Evolutionary conservation across 2,329 filamentous ascomycete species (phyloP).

Genomic region (Microdochium paspali): DNA sequence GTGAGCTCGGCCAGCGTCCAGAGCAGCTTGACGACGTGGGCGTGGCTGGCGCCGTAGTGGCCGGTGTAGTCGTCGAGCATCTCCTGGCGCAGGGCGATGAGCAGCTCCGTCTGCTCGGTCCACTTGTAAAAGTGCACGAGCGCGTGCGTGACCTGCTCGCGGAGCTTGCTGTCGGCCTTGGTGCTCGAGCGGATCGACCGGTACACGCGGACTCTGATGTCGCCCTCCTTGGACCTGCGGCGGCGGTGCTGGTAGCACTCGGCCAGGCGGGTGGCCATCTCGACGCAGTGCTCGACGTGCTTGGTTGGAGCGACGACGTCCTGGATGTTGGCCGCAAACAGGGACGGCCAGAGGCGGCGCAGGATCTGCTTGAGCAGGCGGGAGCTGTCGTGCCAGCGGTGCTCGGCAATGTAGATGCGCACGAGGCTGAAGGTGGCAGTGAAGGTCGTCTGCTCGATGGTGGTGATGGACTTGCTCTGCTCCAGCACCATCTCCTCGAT

Average conservation of each 20-base stretch:
- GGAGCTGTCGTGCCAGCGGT: conserved; percentile 35
- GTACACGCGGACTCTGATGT: conserved; percentile 9
- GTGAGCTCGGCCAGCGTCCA: conserved; percentile 24
- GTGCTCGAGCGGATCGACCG: too few relatives aligned
- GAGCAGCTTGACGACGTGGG: conserved; percentile 23
- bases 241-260: conserved; percentile 31
- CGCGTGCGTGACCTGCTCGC: conserved; percentile 10
- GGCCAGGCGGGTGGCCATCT: conserved; percentile 34
- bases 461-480: conserved; percentile 25
- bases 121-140: conserved; percentile 18
- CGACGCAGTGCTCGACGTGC: conserved; percentile 32
- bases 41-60: conserved; percentile 21
- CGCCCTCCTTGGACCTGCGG: conserved; percentile 22
- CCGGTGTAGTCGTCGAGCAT: conserved; percentile 24
- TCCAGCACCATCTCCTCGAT: conserved; percentile 33
- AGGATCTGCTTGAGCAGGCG: conserved; percentile 33
- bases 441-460: conserved; percentile 28
- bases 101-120: conserved; percentile 18
- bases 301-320: conserved; percentile 31
- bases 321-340: conserved; percentile 32
- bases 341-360: conserved; percentile 31
- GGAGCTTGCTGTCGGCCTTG: too few relatives aligned
- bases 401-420: conserved; percentile 30
- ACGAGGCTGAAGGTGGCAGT: conserved; percentile 28
- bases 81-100: conserved; percentile 27